Base-by-base conservation (phyloP, 352 stramenopile genomes). In the Pythium sp. region DNA sequence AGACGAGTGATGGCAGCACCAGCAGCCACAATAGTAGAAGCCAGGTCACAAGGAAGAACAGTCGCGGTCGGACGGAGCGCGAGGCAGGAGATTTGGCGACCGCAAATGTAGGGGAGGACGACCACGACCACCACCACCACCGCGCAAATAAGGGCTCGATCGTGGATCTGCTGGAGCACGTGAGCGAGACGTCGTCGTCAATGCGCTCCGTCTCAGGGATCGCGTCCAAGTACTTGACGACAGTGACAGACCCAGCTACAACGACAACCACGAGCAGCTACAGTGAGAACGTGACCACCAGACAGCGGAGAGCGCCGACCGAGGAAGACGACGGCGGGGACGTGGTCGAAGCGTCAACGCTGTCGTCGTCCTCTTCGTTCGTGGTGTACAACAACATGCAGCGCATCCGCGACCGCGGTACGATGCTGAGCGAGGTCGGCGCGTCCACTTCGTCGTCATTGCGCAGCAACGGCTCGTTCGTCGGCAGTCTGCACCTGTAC, bases 351-450 rank as follows among this genome's bases (percentile, higher is more conserved):
- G 72, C 58, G 32, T 70, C 34, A 0, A 70, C 65, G 9, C 62
- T 69, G 18, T 24, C 43, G 43, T 51, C 43, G 43, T 51, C 41
- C 5, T 49, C 41, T 8, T 49, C 41, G 5, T 49, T 22, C 8
- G 15, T 49, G 15, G n/a, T 49, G 47, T 70, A 65, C 53, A 62
- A 26, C 38, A 67, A 66, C 51, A 73, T 74, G 3, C 69, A 74
- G 56, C 65, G 36, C 70, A 75, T 57, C 57, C 72, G 59, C 69
- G 78, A 54, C 71, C 77, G 72, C 77, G 74, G 76, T 65, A 83
- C 66, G 58, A 62, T 71, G 66, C 66, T 71, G 32, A 71, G 66
- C 38, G 66, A 67, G 36, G 62, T 71, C 14, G 55, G 58, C 58
- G 38, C 49, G 18, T 34, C 26, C n/a, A 49, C 57, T n/a, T 57